These are phyloP conservation scores for Mesembryanthemum crystallinum DNA, from an alignment of 148 eudicot species.

Conservation along the genomic window DNA sequence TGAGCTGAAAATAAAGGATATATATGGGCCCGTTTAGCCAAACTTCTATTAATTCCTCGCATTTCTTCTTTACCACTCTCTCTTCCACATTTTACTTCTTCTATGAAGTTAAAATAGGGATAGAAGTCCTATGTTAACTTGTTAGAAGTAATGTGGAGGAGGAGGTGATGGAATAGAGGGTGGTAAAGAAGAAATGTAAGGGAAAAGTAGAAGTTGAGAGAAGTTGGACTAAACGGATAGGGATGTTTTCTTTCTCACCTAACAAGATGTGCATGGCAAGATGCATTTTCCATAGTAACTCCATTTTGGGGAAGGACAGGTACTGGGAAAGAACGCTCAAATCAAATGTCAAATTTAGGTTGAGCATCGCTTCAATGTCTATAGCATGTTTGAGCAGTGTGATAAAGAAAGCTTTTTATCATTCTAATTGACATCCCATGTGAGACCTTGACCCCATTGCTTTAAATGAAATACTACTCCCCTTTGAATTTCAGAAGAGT, in stretches of 20 bases:
- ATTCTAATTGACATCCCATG: constrained; percentile 12
- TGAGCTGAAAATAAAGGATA: too few species aligned
- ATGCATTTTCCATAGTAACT: neutral
- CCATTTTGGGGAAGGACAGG: neutral
- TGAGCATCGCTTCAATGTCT: neutral
- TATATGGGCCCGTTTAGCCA: too few species aligned
- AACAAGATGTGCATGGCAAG: neutral
- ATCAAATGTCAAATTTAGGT: neutral
- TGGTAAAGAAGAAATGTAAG: too few species aligned
- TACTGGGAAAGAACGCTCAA: neutral
- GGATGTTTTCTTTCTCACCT: neutral
- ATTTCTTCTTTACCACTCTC: too few species aligned
- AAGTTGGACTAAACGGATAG: too few species aligned
- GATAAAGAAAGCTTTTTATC: neutral
- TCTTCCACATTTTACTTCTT: too few species aligned
- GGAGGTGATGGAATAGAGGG: too few species aligned
- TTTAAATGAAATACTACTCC: neutral
- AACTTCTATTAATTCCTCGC: too few species aligned
- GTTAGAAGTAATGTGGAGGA: too few species aligned
- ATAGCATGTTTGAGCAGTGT: neutral
- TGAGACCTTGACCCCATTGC: constrained; percentile 15
- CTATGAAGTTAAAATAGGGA: too few species aligned
- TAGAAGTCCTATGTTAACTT: too few species aligned
- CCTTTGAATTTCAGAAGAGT: neutral
- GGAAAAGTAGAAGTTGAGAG: too few species aligned